Percentiles rank a stretch among this genome's conserved stretches.
Evolutionary conservation across 169 alveolate species (phyloP).

Genomic region (Plasmodium cynomolgi): DNA sequence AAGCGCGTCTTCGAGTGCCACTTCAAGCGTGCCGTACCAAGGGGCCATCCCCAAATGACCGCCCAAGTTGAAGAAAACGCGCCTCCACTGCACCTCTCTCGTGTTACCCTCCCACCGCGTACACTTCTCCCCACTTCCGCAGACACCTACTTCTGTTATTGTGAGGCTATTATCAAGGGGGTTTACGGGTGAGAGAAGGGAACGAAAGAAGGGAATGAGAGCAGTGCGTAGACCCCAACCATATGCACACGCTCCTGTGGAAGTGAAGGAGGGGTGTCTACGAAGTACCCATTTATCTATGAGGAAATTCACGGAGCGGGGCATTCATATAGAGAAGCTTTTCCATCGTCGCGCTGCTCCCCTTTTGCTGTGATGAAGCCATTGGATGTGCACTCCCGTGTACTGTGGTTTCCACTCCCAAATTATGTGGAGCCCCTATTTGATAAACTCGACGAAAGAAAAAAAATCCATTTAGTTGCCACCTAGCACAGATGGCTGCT

Average conservation of each 20-base stretch:
- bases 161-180: slow-evolving; percentile 43
- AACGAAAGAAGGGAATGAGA: neutral
- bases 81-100: neutral
- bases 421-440: neutral
- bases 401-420: neutral
- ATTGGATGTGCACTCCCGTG: neutral
- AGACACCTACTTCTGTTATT: slow-evolving; percentile 34
- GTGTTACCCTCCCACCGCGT: neutral
- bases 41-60: neutral
- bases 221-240: neutral
- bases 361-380: neutral
- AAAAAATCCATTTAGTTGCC: neutral
- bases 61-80: neutral
- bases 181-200: slow-evolving; percentile 33
- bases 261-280: neutral
- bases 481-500: neutral
- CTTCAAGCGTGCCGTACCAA: neutral
- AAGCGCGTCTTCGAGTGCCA: neutral
- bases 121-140: neutral
- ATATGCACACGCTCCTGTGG: neutral
- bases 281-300: neutral
- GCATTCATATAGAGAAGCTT: neutral
- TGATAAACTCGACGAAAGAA: neutral
- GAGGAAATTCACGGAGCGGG: neutral
- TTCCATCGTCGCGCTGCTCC: neutral